Conservation (phyloP, 2,329 filamentous ascomycete genomes). For the Bipolaris zeicola region DNA sequence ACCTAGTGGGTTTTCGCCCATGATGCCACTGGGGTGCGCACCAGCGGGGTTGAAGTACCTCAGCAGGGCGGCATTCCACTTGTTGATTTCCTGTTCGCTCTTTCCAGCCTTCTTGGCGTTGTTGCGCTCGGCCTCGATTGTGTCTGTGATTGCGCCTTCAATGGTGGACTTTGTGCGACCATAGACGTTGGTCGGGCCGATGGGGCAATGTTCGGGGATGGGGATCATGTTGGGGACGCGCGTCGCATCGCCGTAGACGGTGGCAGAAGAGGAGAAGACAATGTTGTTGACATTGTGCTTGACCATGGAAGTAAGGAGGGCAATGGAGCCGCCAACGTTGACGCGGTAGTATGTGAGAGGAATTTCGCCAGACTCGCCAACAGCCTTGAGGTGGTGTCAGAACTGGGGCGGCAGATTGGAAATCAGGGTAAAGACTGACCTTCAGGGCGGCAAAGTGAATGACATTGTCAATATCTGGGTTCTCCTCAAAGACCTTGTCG, state of each 20-base stretch:
- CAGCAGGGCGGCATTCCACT: slow-evolving; percentile 92
- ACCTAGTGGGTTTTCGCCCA: slow-evolving; percentile 97
- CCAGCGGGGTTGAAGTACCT: slow-evolving; percentile 98
- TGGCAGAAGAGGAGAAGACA: slow-evolving; percentile 97
- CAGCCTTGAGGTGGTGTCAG: slow-evolving; percentile 67
- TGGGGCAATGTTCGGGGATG: slow-evolving; percentile 95
- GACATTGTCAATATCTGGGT: slow-evolving; percentile 95
- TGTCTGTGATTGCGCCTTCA: slow-evolving; percentile 89
- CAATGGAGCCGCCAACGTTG: slow-evolving; percentile 92
- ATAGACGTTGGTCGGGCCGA: slow-evolving; percentile 96
- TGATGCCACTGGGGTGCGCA: slow-evolving; percentile 91
- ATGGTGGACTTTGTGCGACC: slow-evolving; percentile 94
- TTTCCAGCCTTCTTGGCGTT: slow-evolving; percentile 76
- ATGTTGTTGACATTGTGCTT: slow-evolving; percentile 93
- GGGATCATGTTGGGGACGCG: slow-evolving; percentile 98
- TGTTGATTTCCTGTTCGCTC: slow-evolving; percentile 64
- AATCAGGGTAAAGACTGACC: slow-evolving; percentile 56
- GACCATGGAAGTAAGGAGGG: slow-evolving; percentile 84
- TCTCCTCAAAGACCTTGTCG: slow-evolving; percentile 83
- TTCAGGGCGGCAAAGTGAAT: slow-evolving; percentile 99
- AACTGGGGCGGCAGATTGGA: neutral
- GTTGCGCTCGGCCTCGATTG: slow-evolving; percentile 83
- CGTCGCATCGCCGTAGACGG: slow-evolving; percentile 97
- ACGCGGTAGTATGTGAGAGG: slow-evolving; percentile 97
- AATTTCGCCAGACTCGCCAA: slow-evolving; percentile 91